These are phyloP conservation scores for Beta corolliflora DNA, from an alignment of 179 eudicot species.

Conservation along the genomic window DNA sequence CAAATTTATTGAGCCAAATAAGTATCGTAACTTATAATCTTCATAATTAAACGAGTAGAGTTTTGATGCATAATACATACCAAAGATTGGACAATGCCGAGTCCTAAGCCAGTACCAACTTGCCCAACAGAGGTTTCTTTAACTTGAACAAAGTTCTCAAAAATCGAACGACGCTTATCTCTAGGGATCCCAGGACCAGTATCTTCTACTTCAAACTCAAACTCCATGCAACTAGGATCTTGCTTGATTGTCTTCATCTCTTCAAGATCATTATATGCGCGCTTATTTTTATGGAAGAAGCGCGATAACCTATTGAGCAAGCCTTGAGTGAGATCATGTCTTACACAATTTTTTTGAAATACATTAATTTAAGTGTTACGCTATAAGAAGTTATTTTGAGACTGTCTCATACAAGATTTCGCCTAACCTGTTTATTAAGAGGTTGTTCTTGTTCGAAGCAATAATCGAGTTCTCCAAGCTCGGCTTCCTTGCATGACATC, in stretches of 20 bases:
- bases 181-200: conserved; percentile 86
- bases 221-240: conserved; percentile 59
- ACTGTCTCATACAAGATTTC: not conserved
- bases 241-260: conserved; percentile 35
- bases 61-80: conserved; percentile 34
- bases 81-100: conserved; percentile 92
- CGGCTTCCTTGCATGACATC: conserved; percentile 67
- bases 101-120: conserved; percentile 94
- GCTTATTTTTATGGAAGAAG: conserved; percentile 35
- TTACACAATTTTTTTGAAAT: no score
- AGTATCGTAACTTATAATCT: no score
- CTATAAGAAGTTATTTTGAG: not conserved
- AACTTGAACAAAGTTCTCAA: conserved; percentile 87
- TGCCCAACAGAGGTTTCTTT: conserved; percentile 53
- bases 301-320: conserved; percentile 35
- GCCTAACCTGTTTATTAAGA: conserved; percentile 30
- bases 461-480: conserved; percentile 38
- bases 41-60: not conserved
- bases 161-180: conserved; percentile 61
- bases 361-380: no score
- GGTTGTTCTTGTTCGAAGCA: conserved; percentile 36
- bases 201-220: conserved; percentile 76
- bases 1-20: no score
- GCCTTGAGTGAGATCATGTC: not conserved
- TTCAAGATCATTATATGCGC: conserved; percentile 29